Conservation (phyloP, 495 filamentous ascomycete genomes). For the Corynascus novoguineensis region DNA sequence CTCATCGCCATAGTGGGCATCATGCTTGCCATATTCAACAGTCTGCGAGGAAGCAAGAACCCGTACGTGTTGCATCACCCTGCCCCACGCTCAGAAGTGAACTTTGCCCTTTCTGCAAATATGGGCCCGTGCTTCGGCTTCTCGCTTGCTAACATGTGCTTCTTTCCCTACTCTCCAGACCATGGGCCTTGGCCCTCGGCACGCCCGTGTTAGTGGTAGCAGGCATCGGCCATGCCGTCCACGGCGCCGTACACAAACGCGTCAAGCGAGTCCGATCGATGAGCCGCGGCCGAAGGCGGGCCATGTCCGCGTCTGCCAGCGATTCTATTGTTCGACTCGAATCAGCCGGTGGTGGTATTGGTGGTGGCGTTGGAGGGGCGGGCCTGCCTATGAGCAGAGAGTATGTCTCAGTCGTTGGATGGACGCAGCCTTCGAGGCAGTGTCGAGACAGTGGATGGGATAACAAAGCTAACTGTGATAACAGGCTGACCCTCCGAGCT, state of each 20-base stretch:
- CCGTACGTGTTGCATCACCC: constrained; percentile 28
- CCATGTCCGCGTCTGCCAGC: constrained; percentile 10
- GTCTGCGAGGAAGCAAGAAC: constrained; percentile 33
- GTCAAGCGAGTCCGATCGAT: constrained; percentile 21
- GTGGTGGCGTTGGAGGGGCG: too few relatives aligned
- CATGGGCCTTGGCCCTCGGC: constrained; percentile 45
- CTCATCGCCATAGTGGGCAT: constrained; percentile 47
- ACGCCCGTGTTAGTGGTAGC: constrained; percentile 47
- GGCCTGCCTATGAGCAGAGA: constrained; percentile 29
- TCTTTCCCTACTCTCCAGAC: too few relatives aligned
- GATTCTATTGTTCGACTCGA: constrained; percentile 15
- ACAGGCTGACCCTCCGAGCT: constrained; percentile 24
- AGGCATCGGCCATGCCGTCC: constrained; percentile 38
- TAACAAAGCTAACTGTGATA: not conserved
- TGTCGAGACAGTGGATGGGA: not conserved
- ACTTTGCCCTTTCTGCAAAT: not conserved
- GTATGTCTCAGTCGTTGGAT: constrained; percentile 15
- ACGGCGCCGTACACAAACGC: constrained; percentile 30
- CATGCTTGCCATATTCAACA: constrained; percentile 36
- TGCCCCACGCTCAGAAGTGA: not conserved
- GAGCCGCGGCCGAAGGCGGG: constrained; percentile 13
- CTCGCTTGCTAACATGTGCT: constrained; percentile 6
- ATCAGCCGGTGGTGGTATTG: constrained; percentile 14
- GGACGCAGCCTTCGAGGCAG: not conserved
- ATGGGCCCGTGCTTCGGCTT: too few relatives aligned